These are phyloP conservation scores for Cryptococcus deneoformans DNA, from an alignment of 1,284 basidiomycete genomes.

Conservation along the genomic window DNA sequence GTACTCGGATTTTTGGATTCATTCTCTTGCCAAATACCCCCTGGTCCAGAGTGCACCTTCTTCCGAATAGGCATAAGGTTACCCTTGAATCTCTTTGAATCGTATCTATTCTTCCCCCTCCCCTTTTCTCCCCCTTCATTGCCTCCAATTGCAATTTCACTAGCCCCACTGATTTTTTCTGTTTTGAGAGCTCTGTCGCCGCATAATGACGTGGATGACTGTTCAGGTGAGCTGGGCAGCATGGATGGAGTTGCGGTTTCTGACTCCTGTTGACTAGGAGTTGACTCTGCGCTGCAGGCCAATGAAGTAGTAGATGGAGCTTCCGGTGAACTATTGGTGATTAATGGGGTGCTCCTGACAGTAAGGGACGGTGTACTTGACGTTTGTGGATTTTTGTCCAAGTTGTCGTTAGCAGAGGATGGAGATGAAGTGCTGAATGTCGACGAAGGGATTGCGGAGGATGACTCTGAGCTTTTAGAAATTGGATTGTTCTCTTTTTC, in stretches of 20 bases:
- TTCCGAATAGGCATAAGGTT: slow-evolving; percentile 16
- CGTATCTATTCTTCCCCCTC: not conserved
- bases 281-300: too few relatives aligned
- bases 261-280: too few relatives aligned
- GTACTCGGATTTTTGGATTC: not conserved
- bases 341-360: too few relatives aligned
- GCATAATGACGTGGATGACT: too few relatives aligned
- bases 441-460: not conserved
- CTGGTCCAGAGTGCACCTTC: not conserved
- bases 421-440: not conserved
- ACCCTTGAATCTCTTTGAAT: slow-evolving; percentile 9
- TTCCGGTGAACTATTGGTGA: too few relatives aligned
- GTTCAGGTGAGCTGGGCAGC: too few relatives aligned
- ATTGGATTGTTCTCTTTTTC: too few relatives aligned
- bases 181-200: too few relatives aligned
- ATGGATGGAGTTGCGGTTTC: too few relatives aligned
- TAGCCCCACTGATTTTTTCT: not conserved
- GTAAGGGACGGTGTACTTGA: too few relatives aligned
- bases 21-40: too few relatives aligned
- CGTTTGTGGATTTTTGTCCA: not conserved
- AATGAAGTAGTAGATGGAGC: too few relatives aligned
- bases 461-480: not conserved
- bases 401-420: not conserved
- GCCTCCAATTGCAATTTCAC: not conserved
- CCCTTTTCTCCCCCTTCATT: not conserved